Conservation (phyloP, 2,329 filamentous ascomycete genomes). For the Lasiodiplodia gonubiensis region DNA sequence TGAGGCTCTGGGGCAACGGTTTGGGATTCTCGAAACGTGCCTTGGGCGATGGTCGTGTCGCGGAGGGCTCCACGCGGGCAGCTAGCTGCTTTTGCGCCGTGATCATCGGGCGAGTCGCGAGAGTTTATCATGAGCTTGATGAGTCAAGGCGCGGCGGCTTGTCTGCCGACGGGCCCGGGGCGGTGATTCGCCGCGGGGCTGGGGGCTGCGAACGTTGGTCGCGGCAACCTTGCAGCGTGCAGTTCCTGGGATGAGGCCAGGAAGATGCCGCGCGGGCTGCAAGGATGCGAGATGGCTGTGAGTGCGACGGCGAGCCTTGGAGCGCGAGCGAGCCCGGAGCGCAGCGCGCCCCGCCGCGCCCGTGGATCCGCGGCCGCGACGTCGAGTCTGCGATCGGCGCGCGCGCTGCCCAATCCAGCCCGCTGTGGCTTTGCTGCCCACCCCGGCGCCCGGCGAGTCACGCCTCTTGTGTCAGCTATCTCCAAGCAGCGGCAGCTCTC, state of each 20-base stretch:
- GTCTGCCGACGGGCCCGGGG: constrained; percentile 11
- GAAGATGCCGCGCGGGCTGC: constrained; percentile 17
- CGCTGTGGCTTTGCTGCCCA: constrained; percentile 25
- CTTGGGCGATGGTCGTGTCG: neutral
- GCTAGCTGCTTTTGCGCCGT: constrained; percentile 10
- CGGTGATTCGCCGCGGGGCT: constrained; percentile 5
- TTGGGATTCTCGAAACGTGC: neutral
- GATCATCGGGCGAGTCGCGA: constrained; percentile 18
- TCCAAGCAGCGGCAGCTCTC: constrained; percentile 22
- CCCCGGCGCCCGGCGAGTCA: constrained; percentile 23
- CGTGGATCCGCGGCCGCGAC: constrained; percentile 14
- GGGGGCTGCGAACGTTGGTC: constrained; percentile 12
- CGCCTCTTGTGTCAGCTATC: constrained; percentile 26
- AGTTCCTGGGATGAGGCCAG: constrained; percentile 22
- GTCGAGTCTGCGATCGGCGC: constrained; percentile 14
- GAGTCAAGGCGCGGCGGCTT: constrained; percentile 21
- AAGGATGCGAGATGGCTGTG: constrained; percentile 8
- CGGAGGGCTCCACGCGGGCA: constrained; percentile 12
- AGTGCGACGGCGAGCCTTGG: constrained; percentile 1
- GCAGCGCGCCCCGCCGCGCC: neutral
- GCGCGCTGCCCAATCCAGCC: constrained; percentile 22
- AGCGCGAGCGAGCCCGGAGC: neutral
- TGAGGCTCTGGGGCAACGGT: constrained; percentile 16
- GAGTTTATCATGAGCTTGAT: constrained; percentile 15
- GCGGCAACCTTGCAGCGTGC: constrained; percentile 21